Evolutionary conservation across 108 stramenopile genomes (phyloP).

Genomic region (Asterionellopsis glacialis): DNA sequence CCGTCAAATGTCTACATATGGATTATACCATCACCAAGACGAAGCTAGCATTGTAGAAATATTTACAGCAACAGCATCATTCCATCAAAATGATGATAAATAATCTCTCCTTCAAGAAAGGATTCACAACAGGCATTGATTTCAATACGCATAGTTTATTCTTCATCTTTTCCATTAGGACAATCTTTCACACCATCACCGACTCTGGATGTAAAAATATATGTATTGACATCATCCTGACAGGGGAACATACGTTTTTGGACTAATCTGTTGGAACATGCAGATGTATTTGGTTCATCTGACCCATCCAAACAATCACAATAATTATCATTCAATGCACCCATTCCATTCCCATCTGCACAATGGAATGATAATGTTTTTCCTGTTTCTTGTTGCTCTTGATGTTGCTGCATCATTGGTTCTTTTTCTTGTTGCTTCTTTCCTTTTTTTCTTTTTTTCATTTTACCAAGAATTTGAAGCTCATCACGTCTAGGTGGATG

Average conservation of each 20-base stretch:
- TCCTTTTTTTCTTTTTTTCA: no score
- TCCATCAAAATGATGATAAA: no score
- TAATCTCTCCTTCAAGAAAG: no score
- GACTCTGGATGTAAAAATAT: constrained; percentile 54
- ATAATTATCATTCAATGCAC: constrained; percentile 66
- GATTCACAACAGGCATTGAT: no score
- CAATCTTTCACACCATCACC: constrained; percentile 65
- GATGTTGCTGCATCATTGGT: neutral
- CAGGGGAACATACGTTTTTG: constrained; percentile 45
- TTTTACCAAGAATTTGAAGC: no score
- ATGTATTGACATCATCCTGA: constrained; percentile 17
- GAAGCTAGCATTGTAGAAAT: no score
- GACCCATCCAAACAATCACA: constrained; percentile 75
- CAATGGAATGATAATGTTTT: neutral
- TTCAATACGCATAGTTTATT: constrained; percentile 4
- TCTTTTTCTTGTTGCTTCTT: no score
- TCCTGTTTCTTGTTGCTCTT: constrained; percentile 1
- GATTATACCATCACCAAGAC: no score
- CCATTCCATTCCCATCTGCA: constrained; percentile 15
- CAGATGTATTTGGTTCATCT: constrained; percentile 64
- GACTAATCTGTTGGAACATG: constrained; percentile 53
- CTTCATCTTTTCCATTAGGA: constrained; percentile 61
- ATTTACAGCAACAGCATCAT: no score
- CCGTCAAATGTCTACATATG: no score
- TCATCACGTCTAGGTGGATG: no score